Evolutionary conservation across 306 rosid genomes (phyloP).

Genomic region (Citrullus colocynthis): DNA sequence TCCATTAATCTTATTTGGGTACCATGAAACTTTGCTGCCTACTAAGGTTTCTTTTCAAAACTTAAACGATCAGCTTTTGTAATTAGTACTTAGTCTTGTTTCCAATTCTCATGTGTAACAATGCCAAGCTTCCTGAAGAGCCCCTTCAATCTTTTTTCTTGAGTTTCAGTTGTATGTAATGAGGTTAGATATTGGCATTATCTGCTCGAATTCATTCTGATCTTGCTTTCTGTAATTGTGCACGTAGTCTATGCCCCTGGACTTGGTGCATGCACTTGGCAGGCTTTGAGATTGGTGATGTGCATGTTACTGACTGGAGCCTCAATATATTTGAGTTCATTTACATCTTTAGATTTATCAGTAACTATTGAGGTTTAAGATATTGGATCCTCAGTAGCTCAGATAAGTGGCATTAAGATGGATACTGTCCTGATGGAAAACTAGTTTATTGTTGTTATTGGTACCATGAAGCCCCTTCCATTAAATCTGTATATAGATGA

Average conservation of each 20-base stretch:
- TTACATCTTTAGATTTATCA: neutral
- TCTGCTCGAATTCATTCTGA: neutral
- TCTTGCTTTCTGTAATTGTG: neutral
- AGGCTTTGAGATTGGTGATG: neutral
- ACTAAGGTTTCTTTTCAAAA: neutral
- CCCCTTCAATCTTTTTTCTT: neutral
- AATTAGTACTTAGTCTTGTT: neutral
- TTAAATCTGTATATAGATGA: neutral
- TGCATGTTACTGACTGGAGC: neutral
- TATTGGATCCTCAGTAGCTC: neutral
- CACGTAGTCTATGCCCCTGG: neutral
- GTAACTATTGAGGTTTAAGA: neutral
- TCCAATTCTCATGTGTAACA: neutral
- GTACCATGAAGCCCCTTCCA: neutral
- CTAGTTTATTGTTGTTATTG: neutral
- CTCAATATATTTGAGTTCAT: neutral
- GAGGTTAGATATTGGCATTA: neutral
- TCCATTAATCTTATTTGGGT: neutral
- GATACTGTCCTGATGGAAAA: neutral
- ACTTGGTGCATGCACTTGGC: neutral
- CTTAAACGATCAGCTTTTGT: neutral
- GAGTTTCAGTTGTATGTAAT: neutral
- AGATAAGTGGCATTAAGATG: neutral
- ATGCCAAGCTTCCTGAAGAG: neutral
- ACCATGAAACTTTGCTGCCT: neutral